These are phyloP conservation scores for Spiraea crenata DNA, from an alignment of 331 rosid species.

Conservation along the genomic window DNA sequence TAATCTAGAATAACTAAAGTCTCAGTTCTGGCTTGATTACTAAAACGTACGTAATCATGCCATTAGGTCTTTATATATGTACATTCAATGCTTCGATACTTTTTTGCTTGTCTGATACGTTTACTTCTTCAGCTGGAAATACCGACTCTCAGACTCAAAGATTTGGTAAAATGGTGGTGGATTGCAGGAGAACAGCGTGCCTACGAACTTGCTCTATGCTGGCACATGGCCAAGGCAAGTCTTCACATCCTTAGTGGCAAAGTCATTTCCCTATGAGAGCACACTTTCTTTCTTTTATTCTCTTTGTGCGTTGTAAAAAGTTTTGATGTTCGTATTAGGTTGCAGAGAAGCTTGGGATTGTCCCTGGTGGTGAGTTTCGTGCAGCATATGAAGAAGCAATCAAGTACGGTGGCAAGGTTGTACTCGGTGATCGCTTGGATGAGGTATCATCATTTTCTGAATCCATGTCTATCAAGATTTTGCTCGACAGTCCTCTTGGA, in stretches of 20 bases:
- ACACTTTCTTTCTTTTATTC: not conserved
- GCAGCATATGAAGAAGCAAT: constrained; percentile 91
- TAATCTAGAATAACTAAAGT: too few species aligned
- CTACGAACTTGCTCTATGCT: constrained; percentile 76
- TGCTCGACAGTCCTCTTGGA: not conserved
- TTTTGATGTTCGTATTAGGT: constrained; percentile 45
- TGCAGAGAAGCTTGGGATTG: constrained; percentile 80
- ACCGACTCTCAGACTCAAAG: constrained; percentile 61
- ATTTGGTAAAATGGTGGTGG: constrained; percentile 77
- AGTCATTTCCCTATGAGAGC: too few species aligned
- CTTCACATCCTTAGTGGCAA: constrained; percentile 16
- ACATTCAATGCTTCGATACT: too few species aligned
- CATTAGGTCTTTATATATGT: too few species aligned
- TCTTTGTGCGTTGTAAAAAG: too few species aligned
- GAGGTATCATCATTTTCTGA: constrained; percentile 45
- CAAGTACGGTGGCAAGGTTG: constrained; percentile 87
- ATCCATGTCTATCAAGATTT: not conserved
- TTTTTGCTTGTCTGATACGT: too few species aligned
- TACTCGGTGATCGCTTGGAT: constrained; percentile 96
- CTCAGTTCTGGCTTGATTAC: constrained; percentile 32
- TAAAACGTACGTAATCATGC: too few species aligned
- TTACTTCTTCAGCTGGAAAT: constrained; percentile 26
- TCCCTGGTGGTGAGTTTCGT: constrained; percentile 94
- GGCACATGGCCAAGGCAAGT: constrained; percentile 96
- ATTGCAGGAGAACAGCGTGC: constrained; percentile 52